These are phyloP conservation scores for Globisporangium rhizosaccharum DNA, from an alignment of 352 stramenopile species.

Conservation along the genomic window DNA sequence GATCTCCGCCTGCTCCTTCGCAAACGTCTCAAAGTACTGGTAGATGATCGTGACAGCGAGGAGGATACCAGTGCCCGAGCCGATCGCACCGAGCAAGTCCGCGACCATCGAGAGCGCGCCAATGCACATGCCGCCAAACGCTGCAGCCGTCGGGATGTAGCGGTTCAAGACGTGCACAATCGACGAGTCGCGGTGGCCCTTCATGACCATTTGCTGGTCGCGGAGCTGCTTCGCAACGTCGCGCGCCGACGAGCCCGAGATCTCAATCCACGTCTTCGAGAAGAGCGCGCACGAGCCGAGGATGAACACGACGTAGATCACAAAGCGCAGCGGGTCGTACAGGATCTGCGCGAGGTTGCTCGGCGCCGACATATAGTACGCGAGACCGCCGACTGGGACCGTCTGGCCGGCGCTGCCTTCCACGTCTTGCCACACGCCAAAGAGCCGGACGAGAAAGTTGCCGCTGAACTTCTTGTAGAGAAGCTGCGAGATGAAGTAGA, in stretches of 20 bases:
- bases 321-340: constrained; percentile 97
- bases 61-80: constrained; percentile 98
- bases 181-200: constrained; percentile 96
- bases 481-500: constrained; percentile 99
- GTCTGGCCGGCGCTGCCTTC: constrained; percentile 91
- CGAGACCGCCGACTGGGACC: constrained; percentile 95
- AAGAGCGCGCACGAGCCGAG: constrained; percentile 98
- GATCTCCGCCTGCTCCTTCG: constrained; percentile 90
- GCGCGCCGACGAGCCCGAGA: constrained; percentile 94
- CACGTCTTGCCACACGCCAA: constrained; percentile 98
- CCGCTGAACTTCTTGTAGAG: constrained; percentile 98
- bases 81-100: constrained; percentile 98
- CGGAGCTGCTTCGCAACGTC: constrained; percentile 99
- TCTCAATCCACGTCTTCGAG: constrained; percentile 99
- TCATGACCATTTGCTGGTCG: constrained; percentile 99
- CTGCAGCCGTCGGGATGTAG: constrained; percentile 98
- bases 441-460: constrained; percentile 97
- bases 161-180: constrained; percentile 98
- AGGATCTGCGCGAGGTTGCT: constrained; percentile 94
- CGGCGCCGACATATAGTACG: constrained; percentile 98
- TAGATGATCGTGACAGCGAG: constrained; percentile 99
- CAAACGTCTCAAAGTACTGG: constrained; percentile 98
- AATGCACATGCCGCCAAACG: constrained; percentile 99
- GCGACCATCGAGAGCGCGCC: constrained; percentile 97
- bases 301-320: constrained; percentile 99